Percentiles rank a stretch among this genome's conserved stretches.
Evolutionary conservation across 2,329 filamentous ascomycete genomes (phyloP).

Genomic region (Calonectria crousiana): DNA sequence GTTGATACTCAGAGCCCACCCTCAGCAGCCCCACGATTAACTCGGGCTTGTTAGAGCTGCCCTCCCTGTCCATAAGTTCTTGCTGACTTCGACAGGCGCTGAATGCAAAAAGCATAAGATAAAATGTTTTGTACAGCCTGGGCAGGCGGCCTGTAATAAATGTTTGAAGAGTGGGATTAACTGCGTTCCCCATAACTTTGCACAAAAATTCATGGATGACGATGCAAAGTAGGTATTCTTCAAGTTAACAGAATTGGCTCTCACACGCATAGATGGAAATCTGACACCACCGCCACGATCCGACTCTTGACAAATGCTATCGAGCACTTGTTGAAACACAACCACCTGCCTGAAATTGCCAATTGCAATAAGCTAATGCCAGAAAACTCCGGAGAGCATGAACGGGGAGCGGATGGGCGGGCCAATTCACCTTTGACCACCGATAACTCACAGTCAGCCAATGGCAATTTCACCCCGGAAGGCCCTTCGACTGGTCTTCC

Average conservation of each 20-base stretch:
- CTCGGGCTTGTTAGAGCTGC: neutral
- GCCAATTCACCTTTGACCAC: neutral
- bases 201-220: neutral
- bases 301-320: neutral
- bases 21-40: neutral
- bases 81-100: neutral
- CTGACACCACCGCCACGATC: neutral
- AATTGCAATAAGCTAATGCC: neutral
- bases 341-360: neutral
- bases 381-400: neutral
- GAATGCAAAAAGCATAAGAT: constrained; percentile 2
- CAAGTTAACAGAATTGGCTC: neutral
- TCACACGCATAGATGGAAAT: neutral
- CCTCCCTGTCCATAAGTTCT: neutral
- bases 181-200: neutral
- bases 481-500: neutral
- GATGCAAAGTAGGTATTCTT: neutral
- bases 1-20: too few relatives aligned
- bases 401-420: neutral
- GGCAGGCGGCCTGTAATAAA: neutral
- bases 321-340: neutral
- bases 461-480: neutral
- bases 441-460: neutral
- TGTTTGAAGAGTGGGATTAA: neutral
- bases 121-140: neutral